These are phyloP conservation scores for Panicum miliaceum DNA, from an alignment of 176 grass and related monocot genomes.

Conservation along the genomic window DNA sequence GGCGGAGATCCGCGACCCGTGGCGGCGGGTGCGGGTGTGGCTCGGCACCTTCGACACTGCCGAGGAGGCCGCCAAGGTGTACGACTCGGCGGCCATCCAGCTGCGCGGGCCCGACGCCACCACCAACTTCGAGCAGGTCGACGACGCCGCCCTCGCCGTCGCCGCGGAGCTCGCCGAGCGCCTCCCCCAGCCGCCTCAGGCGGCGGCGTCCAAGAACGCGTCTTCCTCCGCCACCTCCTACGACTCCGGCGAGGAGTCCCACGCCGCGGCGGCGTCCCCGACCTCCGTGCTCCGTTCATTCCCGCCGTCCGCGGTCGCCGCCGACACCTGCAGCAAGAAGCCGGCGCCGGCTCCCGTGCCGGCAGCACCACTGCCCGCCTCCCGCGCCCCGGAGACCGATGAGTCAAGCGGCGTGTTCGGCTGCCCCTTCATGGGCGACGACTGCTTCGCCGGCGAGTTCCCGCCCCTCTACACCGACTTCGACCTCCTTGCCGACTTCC, in stretches of 20 bases:
- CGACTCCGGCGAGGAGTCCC: slow-evolving; percentile 78
- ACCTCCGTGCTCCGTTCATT: slow-evolving; percentile 81
- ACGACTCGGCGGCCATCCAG: slow-evolving; percentile 89
- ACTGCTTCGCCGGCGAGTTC: slow-evolving; percentile 46
- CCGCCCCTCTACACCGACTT: slow-evolving; percentile 64
- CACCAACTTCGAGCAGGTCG: slow-evolving; percentile 65
- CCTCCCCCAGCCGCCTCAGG: not conserved
- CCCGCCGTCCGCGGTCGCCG: slow-evolving; percentile 29
- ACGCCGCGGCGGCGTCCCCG: slow-evolving; percentile 63
- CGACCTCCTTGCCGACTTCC: slow-evolving; percentile 51
- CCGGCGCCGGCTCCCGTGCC: not conserved
- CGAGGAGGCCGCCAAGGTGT: slow-evolving; percentile 93
- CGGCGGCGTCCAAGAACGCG: slow-evolving; percentile 42
- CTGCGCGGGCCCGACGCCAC: slow-evolving; percentile 85
- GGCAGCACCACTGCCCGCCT: fast-evolving
- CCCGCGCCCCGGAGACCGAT: not conserved
- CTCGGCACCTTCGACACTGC: slow-evolving; percentile 95
- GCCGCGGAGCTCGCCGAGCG: slow-evolving; percentile 14
- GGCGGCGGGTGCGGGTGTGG: slow-evolving; percentile 82
- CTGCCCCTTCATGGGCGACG: slow-evolving; percentile 36
- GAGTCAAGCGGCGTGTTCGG: slow-evolving; percentile 21
- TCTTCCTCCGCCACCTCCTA: slow-evolving; percentile 59
- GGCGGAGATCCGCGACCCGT: slow-evolving; percentile 97
- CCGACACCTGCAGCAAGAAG: slow-evolving; percentile 16
- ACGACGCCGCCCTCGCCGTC: slow-evolving; percentile 45